Base-by-base conservation (phyloP, 495 filamentous ascomycete genomes). In the Xylaria cubensis region DNA sequence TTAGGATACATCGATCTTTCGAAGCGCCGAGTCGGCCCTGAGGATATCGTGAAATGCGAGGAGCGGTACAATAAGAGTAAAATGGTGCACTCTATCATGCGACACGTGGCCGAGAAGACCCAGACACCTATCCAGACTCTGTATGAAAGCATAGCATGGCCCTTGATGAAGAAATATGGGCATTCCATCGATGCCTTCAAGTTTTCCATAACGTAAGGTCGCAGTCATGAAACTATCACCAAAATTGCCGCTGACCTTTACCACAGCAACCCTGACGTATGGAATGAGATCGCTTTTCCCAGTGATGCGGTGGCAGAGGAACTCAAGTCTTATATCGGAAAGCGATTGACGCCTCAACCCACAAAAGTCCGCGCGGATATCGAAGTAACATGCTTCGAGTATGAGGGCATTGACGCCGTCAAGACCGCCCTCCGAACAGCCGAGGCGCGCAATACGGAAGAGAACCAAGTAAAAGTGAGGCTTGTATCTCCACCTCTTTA, bases 61-160 rank as follows among this genome's bases (percentile, higher is more conserved):
- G 96, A 99, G 84, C 90, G 96, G 48, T 99, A 97, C 86, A 99
- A 99, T 89, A 99, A 99, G 90, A 93, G 92, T 86, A 99, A 99
- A 86, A 95, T 97, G 85, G 96, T 98, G 64, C 95, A 98, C 84
- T 95, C 92, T 4, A 98, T 99, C 81, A 92, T 98, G 91, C 90
- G 96, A 74, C 96, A 99, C 80, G 96, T 98, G 56, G 95, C 96
- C 65, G 96, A 99, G 87, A 98, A 97, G 83, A 97, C 94, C 39
- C 90, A 91, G 80, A 94, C 91, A 29, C 95, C 96, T 19, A 96
- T 99, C 79, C 94, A 98, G 86, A 86, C 88, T 53, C 90, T 99
- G 66, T 98, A 99, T 82, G 89, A 95, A 86, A 91, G 86, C 73
- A 98, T 99, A 83, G 95, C 90, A 56, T 99, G 96, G 96, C 97